Evolutionary conservation across 768 basidiomycete genomes (phyloP).

Genomic region (Stropharia rugosoannulata): DNA sequence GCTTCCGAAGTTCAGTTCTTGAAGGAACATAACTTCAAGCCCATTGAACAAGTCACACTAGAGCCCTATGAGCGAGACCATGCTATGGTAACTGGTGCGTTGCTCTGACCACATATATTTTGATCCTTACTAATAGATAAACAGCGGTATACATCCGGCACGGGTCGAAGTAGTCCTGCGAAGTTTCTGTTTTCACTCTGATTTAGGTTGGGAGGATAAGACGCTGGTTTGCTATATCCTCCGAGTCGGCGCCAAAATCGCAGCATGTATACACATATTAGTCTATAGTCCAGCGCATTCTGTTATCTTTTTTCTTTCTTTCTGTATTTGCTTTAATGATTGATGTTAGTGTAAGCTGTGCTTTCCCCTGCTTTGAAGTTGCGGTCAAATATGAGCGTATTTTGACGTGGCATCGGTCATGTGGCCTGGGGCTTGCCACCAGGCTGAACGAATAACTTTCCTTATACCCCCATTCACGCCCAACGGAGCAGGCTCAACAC

Average conservation of each 20-base stretch:
- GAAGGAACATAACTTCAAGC: slow-evolving; percentile 81
- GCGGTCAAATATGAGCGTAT: slow-evolving; percentile 11
- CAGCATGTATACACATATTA: slow-evolving; percentile 16
- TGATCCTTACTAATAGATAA: slow-evolving; percentile 4
- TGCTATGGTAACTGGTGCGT: slow-evolving; percentile 83
- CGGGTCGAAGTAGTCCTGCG: neutral
- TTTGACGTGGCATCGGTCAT: slow-evolving; percentile 36
- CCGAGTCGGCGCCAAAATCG: slow-evolving; percentile 14
- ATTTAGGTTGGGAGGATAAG: slow-evolving; percentile 12
- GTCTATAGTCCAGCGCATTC: slow-evolving; percentile 10
- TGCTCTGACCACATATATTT: neutral
- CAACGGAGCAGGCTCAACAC: neutral
- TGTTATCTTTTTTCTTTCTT: slow-evolving; percentile 7
- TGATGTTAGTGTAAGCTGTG: slow-evolving; percentile 8
- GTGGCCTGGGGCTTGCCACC: slow-evolving; percentile 11
- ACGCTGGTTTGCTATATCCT: slow-evolving; percentile 12
- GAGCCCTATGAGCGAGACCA: slow-evolving; percentile 93
- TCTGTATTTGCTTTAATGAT: slow-evolving; percentile 19
- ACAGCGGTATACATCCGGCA: slow-evolving; percentile 6
- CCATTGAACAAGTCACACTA: slow-evolving; percentile 92
- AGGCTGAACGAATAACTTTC: neutral
- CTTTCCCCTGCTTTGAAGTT: neutral
- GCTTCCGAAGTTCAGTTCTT: slow-evolving; percentile 83
- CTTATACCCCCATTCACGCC: slow-evolving; percentile 3
- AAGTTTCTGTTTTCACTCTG: neutral